A percentile compares a stretch with the other conserved stretches of the same genome.
These are phyloP conservation scores for Aspergillus avenaceus DNA, from an alignment of 495 filamentous ascomycete species.

Conservation along the genomic window DNA sequence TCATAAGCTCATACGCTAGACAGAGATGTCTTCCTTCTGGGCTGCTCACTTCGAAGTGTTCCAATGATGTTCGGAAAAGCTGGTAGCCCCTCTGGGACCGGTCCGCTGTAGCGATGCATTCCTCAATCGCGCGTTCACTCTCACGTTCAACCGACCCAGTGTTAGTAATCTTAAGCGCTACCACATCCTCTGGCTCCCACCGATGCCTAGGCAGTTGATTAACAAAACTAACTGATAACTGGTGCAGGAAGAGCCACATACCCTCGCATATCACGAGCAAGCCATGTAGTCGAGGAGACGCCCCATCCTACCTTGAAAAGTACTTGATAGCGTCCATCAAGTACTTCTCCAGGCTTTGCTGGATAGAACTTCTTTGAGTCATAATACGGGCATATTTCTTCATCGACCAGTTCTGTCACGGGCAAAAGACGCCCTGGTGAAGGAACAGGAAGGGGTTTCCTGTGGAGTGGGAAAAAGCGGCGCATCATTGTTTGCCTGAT, in stretches of 20 bases:
- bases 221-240: no score
- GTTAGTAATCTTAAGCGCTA: conserved; percentile 30
- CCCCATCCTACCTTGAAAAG: conserved; percentile 34
- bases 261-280: conserved; percentile 23
- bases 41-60: conserved; percentile 19
- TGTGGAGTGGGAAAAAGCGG: no score
- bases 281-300: conserved; percentile 29
- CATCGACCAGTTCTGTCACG: conserved; percentile 16
- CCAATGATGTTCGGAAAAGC: conserved; percentile 12
- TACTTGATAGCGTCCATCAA: conserved; percentile 23
- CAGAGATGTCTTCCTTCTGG: conserved; percentile 30
- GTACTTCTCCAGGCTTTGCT: conserved; percentile 25
- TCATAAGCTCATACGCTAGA: conserved; percentile 32
- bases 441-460: no score
- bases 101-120: conserved; percentile 17
- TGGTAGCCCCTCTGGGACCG: conserved; percentile 17
- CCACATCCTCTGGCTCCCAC: conserved; percentile 16
- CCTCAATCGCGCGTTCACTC: conserved; percentile 24
- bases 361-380: conserved; percentile 27
- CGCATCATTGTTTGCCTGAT: no score
- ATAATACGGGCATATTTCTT: conserved; percentile 17
- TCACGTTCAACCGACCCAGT: conserved; percentile 1
- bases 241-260: conserved; percentile 5
- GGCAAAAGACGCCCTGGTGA: conserved; percentile 5
- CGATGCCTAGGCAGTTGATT: conserved; percentile 5